A percentile compares a stretch with the other conserved stretches of the same genome.
These are phyloP conservation scores for Trichoderma orchidacearum DNA, from an alignment of 495 filamentous ascomycete species.

Conservation along the genomic window DNA sequence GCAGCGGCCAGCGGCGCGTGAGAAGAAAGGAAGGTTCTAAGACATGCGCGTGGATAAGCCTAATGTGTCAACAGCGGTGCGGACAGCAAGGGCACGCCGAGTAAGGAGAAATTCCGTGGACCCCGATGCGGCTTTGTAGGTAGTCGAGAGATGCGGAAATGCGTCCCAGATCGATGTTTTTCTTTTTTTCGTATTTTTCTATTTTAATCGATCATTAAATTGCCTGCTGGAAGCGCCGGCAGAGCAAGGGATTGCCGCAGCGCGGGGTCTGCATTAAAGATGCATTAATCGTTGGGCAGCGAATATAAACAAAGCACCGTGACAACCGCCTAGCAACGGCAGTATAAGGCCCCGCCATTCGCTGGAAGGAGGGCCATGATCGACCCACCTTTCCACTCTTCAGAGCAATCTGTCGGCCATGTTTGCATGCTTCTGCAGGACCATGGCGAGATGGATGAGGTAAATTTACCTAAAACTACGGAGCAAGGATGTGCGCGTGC, in stretches of 20 bases:
- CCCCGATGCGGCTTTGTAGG: not conserved
- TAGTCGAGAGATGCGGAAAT: not conserved
- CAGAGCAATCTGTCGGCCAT: not conserved
- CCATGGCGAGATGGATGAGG: not conserved
- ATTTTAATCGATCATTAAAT: not conserved
- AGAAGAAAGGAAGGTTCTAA: not conserved
- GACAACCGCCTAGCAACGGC: slow-evolving; percentile 1
- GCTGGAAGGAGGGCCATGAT: not conserved
- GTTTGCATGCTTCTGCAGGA: not conserved
- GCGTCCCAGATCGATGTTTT: slow-evolving; percentile 1
- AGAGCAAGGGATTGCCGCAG: not conserved
- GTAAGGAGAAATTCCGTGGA: not conserved
- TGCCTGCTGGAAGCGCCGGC: not conserved
- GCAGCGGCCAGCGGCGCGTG: not conserved
- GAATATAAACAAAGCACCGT: not conserved
- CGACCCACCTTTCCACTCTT: not conserved
- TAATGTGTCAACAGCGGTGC: not conserved
- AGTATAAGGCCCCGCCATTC: not conserved
- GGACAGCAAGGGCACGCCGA: not conserved
- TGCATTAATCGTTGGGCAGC: not conserved
- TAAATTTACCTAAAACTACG: not conserved
- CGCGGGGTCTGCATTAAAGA: not conserved
- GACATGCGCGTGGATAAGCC: not conserved
- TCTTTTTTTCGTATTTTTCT: not conserved
- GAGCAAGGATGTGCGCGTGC: not conserved